Evolutionary conservation across 1,284 basidiomycete genomes (phyloP), one percentile per base, ranked within the genome.

Genomic region (Cryptococcus neoformans): DNA sequence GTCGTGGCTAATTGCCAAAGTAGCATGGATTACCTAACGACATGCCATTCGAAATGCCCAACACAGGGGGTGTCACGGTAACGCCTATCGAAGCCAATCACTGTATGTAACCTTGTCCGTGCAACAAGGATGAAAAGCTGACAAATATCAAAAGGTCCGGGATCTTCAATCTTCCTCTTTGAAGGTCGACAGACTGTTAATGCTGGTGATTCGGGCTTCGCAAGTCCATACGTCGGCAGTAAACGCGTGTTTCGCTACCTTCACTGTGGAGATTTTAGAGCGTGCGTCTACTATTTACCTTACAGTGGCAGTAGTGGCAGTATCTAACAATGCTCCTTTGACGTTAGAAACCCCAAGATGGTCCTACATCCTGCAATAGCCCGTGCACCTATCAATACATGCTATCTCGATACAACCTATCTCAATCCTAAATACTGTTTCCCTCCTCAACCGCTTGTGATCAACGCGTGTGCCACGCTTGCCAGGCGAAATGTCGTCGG

Each of bases 51-150:
- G 75, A 83, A 12, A 82, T 99, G 49, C 91, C 92, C 0, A 79
- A 90, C 63, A 90, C 91, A 0, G 86, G 87, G 36, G 93, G 92
- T 1, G 91, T 98, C 40, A 81, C 78, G 40, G 94, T 97, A 1
- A 97, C 92, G 0, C 84, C 92, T 44, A 91, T 99, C n/a, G 91
- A 96, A 66, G 95, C 95, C 2, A 99, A 99, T 70, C 96, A 98
- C 71, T 95, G 92, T 85, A 49, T 44, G 81, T 71, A 16, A n/a
- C 40, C 11, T n/a, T 54, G 10, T 35, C 17, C 14, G 6, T 53
- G 41, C 28, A 7, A 28, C 51, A 45, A 51, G 8, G n/a, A 8
- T 12, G 9, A 3, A 6, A 14, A 36, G 14, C 49, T 34, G 46
- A 36, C 51, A 50, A n/a, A 54, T 44, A 8, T 35, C 10, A 8